These are phyloP conservation scores for Friedmanniomyces endolithicus DNA, from an alignment of 495 filamentous ascomycete species.

Conservation along the genomic window DNA sequence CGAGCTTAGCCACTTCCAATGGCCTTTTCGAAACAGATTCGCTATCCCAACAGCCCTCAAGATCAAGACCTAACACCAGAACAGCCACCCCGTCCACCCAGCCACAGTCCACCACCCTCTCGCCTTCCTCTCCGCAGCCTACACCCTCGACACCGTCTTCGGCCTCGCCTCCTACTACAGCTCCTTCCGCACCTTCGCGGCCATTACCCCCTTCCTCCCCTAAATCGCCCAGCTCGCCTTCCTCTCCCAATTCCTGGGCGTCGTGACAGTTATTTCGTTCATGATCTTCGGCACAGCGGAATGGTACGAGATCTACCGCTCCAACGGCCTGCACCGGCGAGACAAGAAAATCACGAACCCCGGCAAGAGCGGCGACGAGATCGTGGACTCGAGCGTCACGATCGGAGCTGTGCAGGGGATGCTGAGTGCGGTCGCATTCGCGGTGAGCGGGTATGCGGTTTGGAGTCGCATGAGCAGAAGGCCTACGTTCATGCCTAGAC, in stretches of 20 bases:
- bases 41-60: not conserved
- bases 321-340: constrained; percentile 1
- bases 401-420: constrained; percentile 1
- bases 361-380: constrained; percentile 9
- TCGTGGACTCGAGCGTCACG: constrained; percentile 2
- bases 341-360: constrained; percentile 13
- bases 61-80: not conserved
- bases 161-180: constrained; percentile 5
- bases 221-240: not conserved
- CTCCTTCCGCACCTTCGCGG: not conserved
- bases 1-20: not conserved
- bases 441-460: not conserved
- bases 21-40: not conserved
- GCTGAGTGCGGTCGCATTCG: not conserved
- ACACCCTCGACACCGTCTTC: constrained; percentile 20
- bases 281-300: constrained; percentile 1
- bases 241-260: not conserved
- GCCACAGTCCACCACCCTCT: constrained; percentile 25
- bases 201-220: not conserved
- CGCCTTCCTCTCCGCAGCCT: constrained; percentile 19
- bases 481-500: not conserved
- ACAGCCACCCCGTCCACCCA: constrained; percentile 23
- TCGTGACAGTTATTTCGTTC: not conserved
- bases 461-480: not conserved
- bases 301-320: constrained; percentile 1